These are phyloP conservation scores for Talaromyces wortmannii DNA, from an alignment of 495 filamentous ascomycete species.

Conservation along the genomic window DNA sequence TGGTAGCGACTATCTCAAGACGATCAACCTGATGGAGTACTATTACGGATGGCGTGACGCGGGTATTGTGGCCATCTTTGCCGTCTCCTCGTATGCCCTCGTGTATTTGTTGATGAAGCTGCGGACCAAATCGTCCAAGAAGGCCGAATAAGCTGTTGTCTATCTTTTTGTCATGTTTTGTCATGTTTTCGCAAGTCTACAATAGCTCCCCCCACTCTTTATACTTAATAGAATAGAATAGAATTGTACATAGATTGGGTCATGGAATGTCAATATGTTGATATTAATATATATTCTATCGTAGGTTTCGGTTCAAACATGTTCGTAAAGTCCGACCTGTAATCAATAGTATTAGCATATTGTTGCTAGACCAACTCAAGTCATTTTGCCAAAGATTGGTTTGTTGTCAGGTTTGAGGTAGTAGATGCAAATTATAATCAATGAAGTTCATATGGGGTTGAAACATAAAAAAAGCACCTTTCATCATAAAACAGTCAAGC, in stretches of 20 bases:
- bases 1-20: constrained; percentile 31
- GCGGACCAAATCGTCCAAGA: constrained; percentile 32
- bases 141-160: constrained; percentile 16
- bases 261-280: too few species aligned
- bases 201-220: background rate
- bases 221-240: background rate
- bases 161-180: background rate
- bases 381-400: background rate
- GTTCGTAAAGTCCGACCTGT: background rate
- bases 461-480: constrained; percentile 34
- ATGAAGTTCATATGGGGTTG: constrained; percentile 31
- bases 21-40: constrained; percentile 31
- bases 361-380: background rate
- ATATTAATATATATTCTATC: too few species aligned
- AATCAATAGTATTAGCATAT: background rate
- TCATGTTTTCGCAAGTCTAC: background rate
- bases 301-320: background rate
- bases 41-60: constrained; percentile 38
- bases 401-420: background rate
- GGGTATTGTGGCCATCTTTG: constrained; percentile 38
- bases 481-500: constrained; percentile 19
- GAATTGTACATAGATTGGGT: too few species aligned
- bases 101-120: constrained; percentile 43
- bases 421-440: constrained; percentile 7
- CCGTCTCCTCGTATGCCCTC: constrained; percentile 35